Evolutionary conservation across 1,284 basidiomycete species (phyloP).

Genomic region (Trametes versicolor): DNA sequence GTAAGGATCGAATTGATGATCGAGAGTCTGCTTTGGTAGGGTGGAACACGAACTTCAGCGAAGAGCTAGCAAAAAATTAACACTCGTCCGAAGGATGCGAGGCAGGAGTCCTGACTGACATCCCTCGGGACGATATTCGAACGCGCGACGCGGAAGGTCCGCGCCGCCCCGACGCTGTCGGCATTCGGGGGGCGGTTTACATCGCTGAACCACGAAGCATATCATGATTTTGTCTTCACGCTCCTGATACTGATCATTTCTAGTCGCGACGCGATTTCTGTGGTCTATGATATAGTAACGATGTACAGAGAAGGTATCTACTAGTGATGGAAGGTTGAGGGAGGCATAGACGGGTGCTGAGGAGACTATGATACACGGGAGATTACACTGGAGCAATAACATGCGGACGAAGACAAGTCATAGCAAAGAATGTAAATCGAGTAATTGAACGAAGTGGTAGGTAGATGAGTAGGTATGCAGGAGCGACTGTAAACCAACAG

Average conservation of each 20-base stretch:
- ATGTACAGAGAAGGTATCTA: neutral
- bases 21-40: no score
- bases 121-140: slow-evolving; percentile 13
- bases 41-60: no score
- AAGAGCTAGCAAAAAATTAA: neutral
- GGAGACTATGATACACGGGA: neutral
- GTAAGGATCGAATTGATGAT: no score
- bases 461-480: neutral
- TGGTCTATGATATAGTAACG: no score
- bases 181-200: neutral
- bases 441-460: neutral
- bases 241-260: no score
- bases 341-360: no score
- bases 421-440: neutral
- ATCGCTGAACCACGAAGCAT: neutral
- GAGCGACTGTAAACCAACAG: neutral
- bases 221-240: no score
- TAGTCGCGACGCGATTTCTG: no score
- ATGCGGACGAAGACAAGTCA: neutral
- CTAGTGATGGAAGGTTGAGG: neutral
- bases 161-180: neutral
- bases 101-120: slow-evolving; percentile 30
- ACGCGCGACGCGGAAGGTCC: slow-evolving; percentile 4
- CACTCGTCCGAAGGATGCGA: neutral
- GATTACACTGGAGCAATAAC: neutral